These are phyloP conservation scores for Sedum album DNA, from an alignment of 164 flowering plant species.

Conservation along the genomic window DNA sequence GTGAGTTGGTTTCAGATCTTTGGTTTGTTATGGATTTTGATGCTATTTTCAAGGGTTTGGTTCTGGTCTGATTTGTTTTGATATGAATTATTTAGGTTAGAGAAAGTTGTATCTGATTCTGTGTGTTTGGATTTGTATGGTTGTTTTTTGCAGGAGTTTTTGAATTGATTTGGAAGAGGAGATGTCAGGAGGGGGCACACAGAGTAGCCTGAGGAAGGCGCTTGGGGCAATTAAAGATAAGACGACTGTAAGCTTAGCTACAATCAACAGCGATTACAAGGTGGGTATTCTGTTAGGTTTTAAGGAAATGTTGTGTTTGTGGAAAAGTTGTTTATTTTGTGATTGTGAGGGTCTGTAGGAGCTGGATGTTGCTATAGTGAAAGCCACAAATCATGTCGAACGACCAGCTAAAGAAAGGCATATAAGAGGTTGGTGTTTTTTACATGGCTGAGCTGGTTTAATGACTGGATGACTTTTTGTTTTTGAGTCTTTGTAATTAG, in stretches of 20 bases:
- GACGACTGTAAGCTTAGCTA: neutral
- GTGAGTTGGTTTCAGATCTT: neutral
- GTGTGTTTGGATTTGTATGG: neutral
- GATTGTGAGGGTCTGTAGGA: constrained; percentile 31
- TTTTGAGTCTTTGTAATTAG: neutral
- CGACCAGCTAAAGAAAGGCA: constrained; percentile 80
- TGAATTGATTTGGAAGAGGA: neutral
- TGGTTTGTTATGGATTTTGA: neutral
- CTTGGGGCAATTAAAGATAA: neutral
- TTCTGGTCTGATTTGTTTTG: neutral
- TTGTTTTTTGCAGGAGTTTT: neutral
- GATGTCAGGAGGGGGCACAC: neutral
- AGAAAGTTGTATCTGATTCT: neutral
- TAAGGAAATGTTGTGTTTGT: neutral
- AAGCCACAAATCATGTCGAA: constrained; percentile 77
- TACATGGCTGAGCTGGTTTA: neutral
- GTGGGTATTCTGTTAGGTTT: neutral
- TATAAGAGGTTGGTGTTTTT: constrained; percentile 43
- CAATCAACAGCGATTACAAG: neutral
- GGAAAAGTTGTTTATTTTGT: neutral
- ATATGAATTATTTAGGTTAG: neutral
- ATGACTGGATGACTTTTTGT: neutral
- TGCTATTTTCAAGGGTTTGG: neutral
- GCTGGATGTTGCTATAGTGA: constrained; percentile 75
- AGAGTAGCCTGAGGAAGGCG: neutral